These are phyloP conservation scores for Entomortierella lignicola DNA, from an alignment of 192 early-diverging fungal genomes.

Conservation along the genomic window DNA sequence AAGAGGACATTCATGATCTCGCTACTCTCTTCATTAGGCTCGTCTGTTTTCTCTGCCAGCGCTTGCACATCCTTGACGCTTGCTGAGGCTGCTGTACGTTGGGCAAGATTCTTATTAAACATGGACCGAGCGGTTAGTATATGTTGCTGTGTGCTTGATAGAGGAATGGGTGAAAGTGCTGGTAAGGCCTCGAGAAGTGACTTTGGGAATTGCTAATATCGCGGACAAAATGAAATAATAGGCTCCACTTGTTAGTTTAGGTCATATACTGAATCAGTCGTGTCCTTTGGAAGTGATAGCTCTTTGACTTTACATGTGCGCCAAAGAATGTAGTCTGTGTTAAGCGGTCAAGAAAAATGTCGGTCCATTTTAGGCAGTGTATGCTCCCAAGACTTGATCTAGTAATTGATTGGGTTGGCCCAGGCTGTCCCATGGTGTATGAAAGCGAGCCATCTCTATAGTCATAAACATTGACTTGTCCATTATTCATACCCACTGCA, in stretches of 20 bases:
- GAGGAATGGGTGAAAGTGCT: slow-evolving; percentile 24
- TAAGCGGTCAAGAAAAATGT: slow-evolving; percentile 19
- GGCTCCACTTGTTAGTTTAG: too few species aligned
- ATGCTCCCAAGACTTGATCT: not conserved
- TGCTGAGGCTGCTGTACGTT: not conserved
- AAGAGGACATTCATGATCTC: slow-evolving; percentile 39
- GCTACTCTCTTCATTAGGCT: slow-evolving; percentile 27
- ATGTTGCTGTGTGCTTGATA: slow-evolving; percentile 23
- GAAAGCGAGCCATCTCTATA: slow-evolving; percentile 29
- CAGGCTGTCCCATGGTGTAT: not conserved
- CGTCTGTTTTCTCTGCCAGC: slow-evolving; percentile 6
- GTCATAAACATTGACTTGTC: slow-evolving; percentile 41
- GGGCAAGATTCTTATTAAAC: slow-evolving; percentile 16
- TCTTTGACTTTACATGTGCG: slow-evolving; percentile 14
- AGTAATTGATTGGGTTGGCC: not conserved
- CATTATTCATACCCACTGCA: slow-evolving; percentile 26
- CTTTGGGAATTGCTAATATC: slow-evolving; percentile 22
- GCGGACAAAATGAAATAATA: slow-evolving; percentile 1
- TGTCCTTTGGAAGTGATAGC: too few species aligned
- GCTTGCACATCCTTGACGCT: not conserved
- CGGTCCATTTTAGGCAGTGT: slow-evolving; percentile 32
- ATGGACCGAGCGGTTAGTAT: slow-evolving; percentile 21
- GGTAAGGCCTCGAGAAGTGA: slow-evolving; percentile 23
- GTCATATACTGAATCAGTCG: too few species aligned
- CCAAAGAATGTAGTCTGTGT: slow-evolving; percentile 5